phyloP scores from a whole-genome alignment of 768 basidiomycete genomes.

The Pisolithus albus region DNA sequence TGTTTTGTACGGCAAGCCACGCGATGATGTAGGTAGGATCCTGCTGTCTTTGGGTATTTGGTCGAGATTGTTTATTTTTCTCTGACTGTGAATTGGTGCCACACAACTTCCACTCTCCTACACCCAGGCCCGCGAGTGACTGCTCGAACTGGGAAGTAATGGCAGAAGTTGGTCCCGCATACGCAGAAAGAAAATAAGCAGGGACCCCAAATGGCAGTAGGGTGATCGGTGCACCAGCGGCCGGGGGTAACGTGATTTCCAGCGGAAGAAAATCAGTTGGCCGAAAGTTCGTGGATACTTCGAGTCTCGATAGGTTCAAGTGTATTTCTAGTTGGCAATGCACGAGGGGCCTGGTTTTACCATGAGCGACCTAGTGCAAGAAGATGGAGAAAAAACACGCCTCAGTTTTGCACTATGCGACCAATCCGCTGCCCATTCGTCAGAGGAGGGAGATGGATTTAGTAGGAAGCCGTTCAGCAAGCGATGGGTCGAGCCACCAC shows the following conservation, averaged over 20 bases:
- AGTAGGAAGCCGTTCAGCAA: conserved; percentile 63
- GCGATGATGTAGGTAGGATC: conserved; percentile 49
- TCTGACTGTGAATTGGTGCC: conserved; percentile 9
- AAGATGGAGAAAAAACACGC: conserved; percentile 22
- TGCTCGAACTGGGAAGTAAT: conserved; percentile 58
- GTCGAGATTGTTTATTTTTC: conserved; percentile 15
- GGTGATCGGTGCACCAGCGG: conserved; percentile 59
- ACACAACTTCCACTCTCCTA: conserved; percentile 40
- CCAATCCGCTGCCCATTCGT: conserved; percentile 65
- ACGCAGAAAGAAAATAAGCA: conserved; percentile 67
- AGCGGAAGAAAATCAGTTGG: conserved; percentile 56
- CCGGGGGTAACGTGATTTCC: conserved; percentile 31
- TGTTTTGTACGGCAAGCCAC: conserved; percentile 71
- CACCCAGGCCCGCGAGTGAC: conserved; percentile 57
- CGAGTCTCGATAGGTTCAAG: conserved; percentile 39
- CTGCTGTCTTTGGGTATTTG: conserved; percentile 12
- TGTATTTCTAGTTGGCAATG: conserved; percentile 56
- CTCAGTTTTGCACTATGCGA: conserved; percentile 45
- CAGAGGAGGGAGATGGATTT: conserved; percentile 33
- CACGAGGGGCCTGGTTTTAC: conserved; percentile 44
- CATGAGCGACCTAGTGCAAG: conserved; percentile 9
- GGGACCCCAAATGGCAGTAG: conserved; percentile 67
- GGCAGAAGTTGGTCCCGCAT: conserved; percentile 57
- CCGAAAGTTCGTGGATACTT: conserved; percentile 58
- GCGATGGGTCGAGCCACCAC: conserved; percentile 37